Evolutionary conservation across 192 early-diverging fungal species (phyloP).

Genomic region (Backusella psychrophila): DNA sequence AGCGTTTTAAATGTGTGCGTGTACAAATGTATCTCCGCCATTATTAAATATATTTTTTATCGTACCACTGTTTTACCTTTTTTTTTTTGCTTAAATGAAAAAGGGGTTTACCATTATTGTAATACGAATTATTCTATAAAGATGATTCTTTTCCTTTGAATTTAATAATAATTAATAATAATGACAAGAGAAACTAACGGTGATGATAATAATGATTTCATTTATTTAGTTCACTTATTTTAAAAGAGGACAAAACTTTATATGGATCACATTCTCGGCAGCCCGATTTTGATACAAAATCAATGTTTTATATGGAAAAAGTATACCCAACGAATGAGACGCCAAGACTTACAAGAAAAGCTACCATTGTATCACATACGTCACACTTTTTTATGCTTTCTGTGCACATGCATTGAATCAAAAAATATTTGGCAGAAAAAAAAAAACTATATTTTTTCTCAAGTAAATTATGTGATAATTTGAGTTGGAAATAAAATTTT

Average conservation of each 20-base stretch:
- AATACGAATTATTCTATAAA: not conserved
- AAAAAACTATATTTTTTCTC: not conserved
- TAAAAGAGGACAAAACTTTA: not conserved
- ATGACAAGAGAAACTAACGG: too few relatives aligned
- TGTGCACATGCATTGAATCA: not conserved
- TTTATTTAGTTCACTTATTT: not conserved
- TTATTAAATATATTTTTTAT: not conserved
- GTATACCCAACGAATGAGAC: not conserved
- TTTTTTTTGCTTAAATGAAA: not conserved
- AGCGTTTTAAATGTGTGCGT: not conserved
- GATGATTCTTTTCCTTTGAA: not conserved
- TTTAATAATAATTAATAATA: too few relatives aligned
- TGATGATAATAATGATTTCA: not conserved
- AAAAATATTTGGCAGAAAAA: not conserved
- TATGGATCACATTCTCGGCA: not conserved
- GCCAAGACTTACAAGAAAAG: not conserved
- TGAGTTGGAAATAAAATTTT: not conserved
- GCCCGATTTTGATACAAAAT: not conserved
- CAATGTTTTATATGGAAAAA: not conserved
- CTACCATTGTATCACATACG: not conserved
- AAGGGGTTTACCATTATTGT: not conserved
- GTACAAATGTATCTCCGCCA: not conserved
- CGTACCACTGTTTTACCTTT: not conserved
- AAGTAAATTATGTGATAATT: not conserved
- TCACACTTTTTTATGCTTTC: not conserved